Conservation (phyloP, 805 yeast species). For the Starmerella stellata region DNA sequence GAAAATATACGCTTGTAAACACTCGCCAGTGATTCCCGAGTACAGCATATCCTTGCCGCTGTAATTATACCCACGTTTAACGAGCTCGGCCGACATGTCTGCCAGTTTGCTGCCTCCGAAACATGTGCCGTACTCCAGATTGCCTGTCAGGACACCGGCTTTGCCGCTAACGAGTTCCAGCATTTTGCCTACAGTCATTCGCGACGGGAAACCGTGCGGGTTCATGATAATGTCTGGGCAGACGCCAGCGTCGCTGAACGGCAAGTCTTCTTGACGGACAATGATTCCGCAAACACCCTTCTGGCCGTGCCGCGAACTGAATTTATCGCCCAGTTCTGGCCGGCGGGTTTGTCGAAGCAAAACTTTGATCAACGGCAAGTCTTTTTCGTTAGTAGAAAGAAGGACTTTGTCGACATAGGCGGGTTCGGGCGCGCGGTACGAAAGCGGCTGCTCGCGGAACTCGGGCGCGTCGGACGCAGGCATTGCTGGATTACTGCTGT, state of each 20-base stretch:
- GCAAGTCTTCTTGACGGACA: conserved; percentile 91
- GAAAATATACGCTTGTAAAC: conserved; percentile 91
- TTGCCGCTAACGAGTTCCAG: conserved; percentile 89
- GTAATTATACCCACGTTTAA: conserved; percentile 80
- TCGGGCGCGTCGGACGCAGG: conserved; percentile 34
- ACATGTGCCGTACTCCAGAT: conserved; percentile 90
- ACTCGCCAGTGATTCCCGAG: conserved; percentile 94
- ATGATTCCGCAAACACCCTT: conserved; percentile 98
- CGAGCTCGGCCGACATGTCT: conserved; percentile 81
- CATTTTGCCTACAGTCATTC: conserved; percentile 99
- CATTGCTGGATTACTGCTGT: conserved; percentile 12
- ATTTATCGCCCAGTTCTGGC: conserved; percentile 94
- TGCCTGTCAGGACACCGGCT: conserved; percentile 88
- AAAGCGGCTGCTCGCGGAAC: conserved; percentile 79
- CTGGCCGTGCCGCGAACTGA: conserved; percentile 94
- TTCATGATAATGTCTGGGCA: conserved; percentile 94
- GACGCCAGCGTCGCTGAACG: conserved; percentile 83
- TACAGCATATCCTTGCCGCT: conserved; percentile 96
- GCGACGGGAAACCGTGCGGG: conserved; percentile 98
- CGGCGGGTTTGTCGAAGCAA: conserved; percentile 85
- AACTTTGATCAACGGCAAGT: conserved; percentile 84
- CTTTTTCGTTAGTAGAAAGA: conserved; percentile 91
- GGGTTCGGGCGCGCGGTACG: conserved; percentile 88
- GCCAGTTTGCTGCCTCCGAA: conserved; percentile 94
- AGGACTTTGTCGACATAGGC: conserved; percentile 91